Evolutionary conservation across 805 yeast genomes (phyloP).

Genomic region (Metschnikowia lunata): DNA sequence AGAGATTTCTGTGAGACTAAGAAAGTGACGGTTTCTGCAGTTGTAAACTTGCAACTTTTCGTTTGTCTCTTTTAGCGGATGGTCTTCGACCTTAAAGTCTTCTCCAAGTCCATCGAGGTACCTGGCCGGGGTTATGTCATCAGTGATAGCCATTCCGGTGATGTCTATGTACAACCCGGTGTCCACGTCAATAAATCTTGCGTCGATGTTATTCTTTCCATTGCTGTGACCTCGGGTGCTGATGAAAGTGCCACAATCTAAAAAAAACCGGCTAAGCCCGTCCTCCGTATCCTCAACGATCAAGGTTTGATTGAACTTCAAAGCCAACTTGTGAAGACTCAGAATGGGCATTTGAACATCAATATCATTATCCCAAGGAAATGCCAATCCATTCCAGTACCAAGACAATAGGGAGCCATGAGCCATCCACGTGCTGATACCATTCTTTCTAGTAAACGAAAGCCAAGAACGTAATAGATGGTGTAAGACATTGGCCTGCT

Average conservation of each 20-base stretch:
- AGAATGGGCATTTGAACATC: slow-evolving; percentile 28
- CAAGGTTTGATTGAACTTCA: slow-evolving; percentile 21
- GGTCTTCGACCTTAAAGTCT: slow-evolving; percentile 9
- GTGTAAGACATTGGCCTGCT: slow-evolving; percentile 20
- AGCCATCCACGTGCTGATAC: slow-evolving; percentile 26
- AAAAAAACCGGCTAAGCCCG: slow-evolving; percentile 53
- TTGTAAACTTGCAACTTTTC: slow-evolving; percentile 27
- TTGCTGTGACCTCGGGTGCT: slow-evolving; percentile 50
- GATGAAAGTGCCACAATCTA: slow-evolving; percentile 44
- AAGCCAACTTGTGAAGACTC: slow-evolving; percentile 22
- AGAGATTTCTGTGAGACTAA: slow-evolving; percentile 31
- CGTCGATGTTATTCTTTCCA: slow-evolving; percentile 54
- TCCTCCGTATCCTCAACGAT: slow-evolving; percentile 31
- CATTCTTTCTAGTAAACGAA: slow-evolving; percentile 24
- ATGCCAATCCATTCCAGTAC: slow-evolving; percentile 29
- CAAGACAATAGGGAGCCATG: slow-evolving; percentile 27
- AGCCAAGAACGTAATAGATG: slow-evolving; percentile 23
- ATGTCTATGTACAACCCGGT: slow-evolving; percentile 70
- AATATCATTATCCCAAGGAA: slow-evolving; percentile 29
- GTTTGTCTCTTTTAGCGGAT: slow-evolving; percentile 21
- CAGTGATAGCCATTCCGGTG: slow-evolving; percentile 52
- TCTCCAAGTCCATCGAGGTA: slow-evolving; percentile 18
- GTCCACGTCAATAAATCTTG: slow-evolving; percentile 66
- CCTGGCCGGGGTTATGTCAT: slow-evolving; percentile 24
- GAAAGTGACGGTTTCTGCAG: slow-evolving; percentile 37